These are phyloP conservation scores for Salix purpurea DNA, from an alignment of 345 rosid species.

Conservation along the genomic window DNA sequence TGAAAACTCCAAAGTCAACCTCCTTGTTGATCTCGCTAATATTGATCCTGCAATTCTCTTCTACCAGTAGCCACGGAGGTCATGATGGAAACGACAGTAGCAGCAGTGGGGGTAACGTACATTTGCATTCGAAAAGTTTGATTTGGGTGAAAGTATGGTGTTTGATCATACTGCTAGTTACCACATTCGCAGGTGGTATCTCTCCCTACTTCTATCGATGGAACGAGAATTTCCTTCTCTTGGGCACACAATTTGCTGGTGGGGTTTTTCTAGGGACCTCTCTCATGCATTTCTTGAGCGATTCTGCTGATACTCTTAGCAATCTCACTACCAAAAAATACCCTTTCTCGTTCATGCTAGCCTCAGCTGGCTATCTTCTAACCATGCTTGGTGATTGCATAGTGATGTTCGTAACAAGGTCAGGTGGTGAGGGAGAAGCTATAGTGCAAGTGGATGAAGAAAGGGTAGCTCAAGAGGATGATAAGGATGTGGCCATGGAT, in stretches of 20 bases:
- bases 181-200: constrained; percentile 59
- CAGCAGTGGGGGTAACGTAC: neutral
- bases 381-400: constrained; percentile 79
- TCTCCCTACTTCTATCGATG: constrained; percentile 71
- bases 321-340: constrained; percentile 46
- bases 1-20: constrained; percentile 35
- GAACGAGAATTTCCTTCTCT: constrained; percentile 69
- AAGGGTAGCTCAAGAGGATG: constrained; percentile 10
- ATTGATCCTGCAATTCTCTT: constrained; percentile 32
- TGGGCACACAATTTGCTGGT: constrained; percentile 80
- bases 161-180: constrained; percentile 59
- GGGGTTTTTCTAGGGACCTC: constrained; percentile 74
- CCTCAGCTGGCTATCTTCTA: constrained; percentile 58
- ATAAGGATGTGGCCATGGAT: constrained; percentile 14
- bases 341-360: constrained; percentile 79
- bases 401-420: constrained; percentile 32
- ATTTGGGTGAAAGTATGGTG: constrained; percentile 68
- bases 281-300: constrained; percentile 68
- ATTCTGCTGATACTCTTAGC: constrained; percentile 52
- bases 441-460: constrained; percentile 37
- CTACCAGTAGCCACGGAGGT: constrained; percentile 44
- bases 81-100: constrained; percentile 6
- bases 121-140: constrained; percentile 39
- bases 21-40: constrained; percentile 30
- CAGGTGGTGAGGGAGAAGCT: constrained; percentile 8